These are phyloP conservation scores for Schwanniomyces vanrijiae DNA, from an alignment of 805 yeast genomes.

Conservation along the genomic window DNA sequence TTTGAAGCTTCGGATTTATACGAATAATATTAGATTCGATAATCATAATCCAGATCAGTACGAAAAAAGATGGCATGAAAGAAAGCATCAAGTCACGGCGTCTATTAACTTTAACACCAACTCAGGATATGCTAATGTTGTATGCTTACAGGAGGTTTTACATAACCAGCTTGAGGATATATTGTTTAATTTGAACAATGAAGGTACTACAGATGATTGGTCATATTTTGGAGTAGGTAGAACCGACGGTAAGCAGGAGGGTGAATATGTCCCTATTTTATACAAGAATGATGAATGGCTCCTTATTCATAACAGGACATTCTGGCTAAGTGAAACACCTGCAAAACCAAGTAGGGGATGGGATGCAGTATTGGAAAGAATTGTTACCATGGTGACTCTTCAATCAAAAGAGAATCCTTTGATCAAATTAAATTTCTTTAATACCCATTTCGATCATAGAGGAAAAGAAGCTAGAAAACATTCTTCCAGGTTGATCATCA, in stretches of 20 bases:
- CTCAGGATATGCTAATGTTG: conserved; percentile 31
- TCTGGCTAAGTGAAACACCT: conserved; percentile 43
- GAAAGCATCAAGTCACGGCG: conserved; percentile 32
- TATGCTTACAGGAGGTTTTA: conserved; percentile 35
- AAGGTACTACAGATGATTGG: conserved; percentile 23
- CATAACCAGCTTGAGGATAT: conserved; percentile 30
- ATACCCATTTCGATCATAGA: conserved; percentile 44
- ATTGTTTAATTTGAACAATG: conserved; percentile 19
- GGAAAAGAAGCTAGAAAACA: conserved; percentile 37
- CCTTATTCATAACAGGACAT: conserved; percentile 28
- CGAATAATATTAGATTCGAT: conserved; percentile 48
- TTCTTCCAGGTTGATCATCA: conserved; percentile 33
- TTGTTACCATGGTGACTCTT: conserved; percentile 34
- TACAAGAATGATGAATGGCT: conserved; percentile 32
- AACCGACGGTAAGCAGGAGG: conserved; percentile 26
- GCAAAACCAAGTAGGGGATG: conserved; percentile 38
- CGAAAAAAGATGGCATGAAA: conserved; percentile 42
- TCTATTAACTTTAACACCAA: conserved; percentile 40
- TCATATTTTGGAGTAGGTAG: conserved; percentile 38
- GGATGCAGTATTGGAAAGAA: conserved; percentile 44
- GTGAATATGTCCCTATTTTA: conserved; percentile 40
- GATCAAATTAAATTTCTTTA: conserved; percentile 29
- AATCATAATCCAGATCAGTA: conserved; percentile 28
- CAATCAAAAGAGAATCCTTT: conserved; percentile 29
- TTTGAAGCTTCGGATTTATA: conserved; percentile 28